Percentiles rank a stretch among this genome's conserved stretches.
Conservation (phyloP, 176 grass and related monocot genomes). For the Hordeum marinum region DNA sequence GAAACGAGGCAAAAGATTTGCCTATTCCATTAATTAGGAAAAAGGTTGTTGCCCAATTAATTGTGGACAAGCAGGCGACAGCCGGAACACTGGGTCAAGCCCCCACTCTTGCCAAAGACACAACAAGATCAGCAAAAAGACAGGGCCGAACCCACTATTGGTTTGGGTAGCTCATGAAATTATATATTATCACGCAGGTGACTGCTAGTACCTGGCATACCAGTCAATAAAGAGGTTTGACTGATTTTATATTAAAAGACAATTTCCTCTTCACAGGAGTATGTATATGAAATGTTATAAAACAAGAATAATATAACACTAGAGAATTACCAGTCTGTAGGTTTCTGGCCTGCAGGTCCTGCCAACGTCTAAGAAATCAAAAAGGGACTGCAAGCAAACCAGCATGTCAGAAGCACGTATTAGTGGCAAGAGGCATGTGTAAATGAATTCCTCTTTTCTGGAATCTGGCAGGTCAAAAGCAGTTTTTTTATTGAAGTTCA, state of each 20-base stretch:
- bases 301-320: background rate
- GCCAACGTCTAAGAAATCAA: conserved; percentile 86
- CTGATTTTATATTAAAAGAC: background rate
- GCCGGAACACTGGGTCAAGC: background rate
- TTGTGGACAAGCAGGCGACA: background rate
- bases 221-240: background rate
- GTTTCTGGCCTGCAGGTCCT: conserved; percentile 73
- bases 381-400: conserved; percentile 67
- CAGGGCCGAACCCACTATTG: background rate
- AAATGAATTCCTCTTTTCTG: conserved; percentile 13
- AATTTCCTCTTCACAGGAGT: background rate
- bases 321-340: conserved; percentile 83
- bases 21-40: background rate
- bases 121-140: background rate
- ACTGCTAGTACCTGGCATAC: background rate
- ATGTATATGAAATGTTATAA: background rate
- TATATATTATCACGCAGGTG: background rate
- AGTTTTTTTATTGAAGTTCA: background rate
- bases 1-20: background rate
- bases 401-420: conserved; percentile 17
- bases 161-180: background rate
- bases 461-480: conserved; percentile 18
- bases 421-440: background rate
- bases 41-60: background rate
- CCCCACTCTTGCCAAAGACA: background rate